Base-by-base conservation (phyloP, 768 basidiomycete species). In the Mrakia gelida region DNA sequence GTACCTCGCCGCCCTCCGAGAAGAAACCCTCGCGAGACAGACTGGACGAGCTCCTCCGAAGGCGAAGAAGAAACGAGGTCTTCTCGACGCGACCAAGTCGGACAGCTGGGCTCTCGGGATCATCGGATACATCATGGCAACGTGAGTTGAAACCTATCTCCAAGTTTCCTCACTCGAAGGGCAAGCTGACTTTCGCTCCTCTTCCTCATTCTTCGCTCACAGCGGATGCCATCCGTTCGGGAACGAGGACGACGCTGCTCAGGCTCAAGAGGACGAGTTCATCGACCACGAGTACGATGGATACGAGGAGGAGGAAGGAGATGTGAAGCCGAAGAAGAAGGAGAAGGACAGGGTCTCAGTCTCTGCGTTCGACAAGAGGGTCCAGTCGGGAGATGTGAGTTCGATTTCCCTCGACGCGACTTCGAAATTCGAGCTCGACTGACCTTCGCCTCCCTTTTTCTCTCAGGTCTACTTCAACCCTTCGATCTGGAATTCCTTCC, bases 161-260 rank as follows among this genome's bases (percentile, higher is more conserved):
- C 18, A 11, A 2, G 2, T 43, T 11, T 16, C 34, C 18, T 13
- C 30, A 30, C 28, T 59, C 15, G 28, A n/a, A 30, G 2, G 2
- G 21, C 32, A 18, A 11, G 56, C 28, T 45, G 26, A 67, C 11
- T 4, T 7, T 21, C 15, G 4, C 15, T n/a, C 41, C 43, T 9
- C 16, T 45, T 52, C 18, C 0, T 32, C 61, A 6, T 23, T 34
- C 21, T 65, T n/a, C 26, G 28, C 59, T n/a, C 13, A 3, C 34
- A 78, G 77, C 15, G 77, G 77, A 1, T 23, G 26, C 15, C 77
- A 78, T 34, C 77, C 77, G 1, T 78, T 78, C 38, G 77, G 73
- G 7, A 74, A 70, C 41, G 73, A 78, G 38, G 77, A 78, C 32
- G 77, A 73, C 41, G 49, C 61, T 10, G 73, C 45, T 30, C 61